These are phyloP conservation scores for Teunomyces tritomae DNA, from an alignment of 805 yeast species.

Conservation along the genomic window DNA sequence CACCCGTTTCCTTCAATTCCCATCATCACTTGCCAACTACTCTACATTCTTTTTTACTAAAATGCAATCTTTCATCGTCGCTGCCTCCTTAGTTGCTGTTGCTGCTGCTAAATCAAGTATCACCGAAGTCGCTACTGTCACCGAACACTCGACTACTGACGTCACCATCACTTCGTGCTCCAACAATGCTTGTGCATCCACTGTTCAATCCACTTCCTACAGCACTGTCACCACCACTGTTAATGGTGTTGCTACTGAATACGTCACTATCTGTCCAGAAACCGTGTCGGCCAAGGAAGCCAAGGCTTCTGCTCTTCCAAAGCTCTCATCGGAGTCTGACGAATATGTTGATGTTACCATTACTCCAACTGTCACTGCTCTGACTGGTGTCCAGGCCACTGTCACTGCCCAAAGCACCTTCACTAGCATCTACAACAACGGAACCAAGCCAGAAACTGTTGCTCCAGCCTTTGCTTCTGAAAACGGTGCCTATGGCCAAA, in stretches of 20 bases:
- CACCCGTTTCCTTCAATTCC: too few species aligned
- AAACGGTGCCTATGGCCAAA: slow-evolving; percentile 31
- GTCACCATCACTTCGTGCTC: slow-evolving; percentile 27
- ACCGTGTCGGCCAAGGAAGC: slow-evolving; percentile 14
- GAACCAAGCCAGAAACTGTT: slow-evolving; percentile 16
- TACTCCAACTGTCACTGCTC: slow-evolving; percentile 48
- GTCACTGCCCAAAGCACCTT: slow-evolving; percentile 35
- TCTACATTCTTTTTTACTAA: slow-evolving; percentile 7
- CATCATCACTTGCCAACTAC: slow-evolving; percentile 6
- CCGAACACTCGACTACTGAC: slow-evolving; percentile 17
- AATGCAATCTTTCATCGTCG: slow-evolving; percentile 24
- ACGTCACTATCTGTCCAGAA: slow-evolving; percentile 38
- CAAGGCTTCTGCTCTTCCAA: slow-evolving; percentile 13
- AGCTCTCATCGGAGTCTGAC: slow-evolving; percentile 24
- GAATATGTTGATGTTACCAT: slow-evolving; percentile 48
- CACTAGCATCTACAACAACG: slow-evolving; percentile 28
- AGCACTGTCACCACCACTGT: slow-evolving; percentile 31
- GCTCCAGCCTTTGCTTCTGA: slow-evolving; percentile 26
- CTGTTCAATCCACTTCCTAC: slow-evolving; percentile 9
- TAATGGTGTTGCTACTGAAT: slow-evolving; percentile 29
- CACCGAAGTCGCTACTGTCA: slow-evolving; percentile 14
- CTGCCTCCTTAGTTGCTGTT: slow-evolving; percentile 19
- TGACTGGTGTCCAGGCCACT: slow-evolving; percentile 47
- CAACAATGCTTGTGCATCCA: slow-evolving; percentile 17
- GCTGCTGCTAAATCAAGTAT: slow-evolving; percentile 14